Conservation (phyloP, 345 rosid genomes). For the Murraya paniculata region DNA sequence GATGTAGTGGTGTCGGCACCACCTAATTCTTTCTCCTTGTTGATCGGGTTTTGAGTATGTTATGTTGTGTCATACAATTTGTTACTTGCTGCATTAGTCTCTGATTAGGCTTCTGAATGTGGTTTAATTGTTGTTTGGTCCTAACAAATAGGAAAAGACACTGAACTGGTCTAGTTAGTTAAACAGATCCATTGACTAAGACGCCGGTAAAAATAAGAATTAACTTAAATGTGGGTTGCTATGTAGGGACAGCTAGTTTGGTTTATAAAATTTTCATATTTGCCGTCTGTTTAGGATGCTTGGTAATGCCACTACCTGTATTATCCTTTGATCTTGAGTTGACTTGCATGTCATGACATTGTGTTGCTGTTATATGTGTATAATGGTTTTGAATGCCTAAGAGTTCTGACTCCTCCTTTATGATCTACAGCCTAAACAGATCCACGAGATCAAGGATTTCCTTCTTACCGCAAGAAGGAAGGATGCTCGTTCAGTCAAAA, state of each 20-base stretch:
- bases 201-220: background rate
- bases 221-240: background rate
- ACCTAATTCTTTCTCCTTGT: no score
- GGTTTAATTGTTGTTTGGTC: background rate
- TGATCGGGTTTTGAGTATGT: no score
- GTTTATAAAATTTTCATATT: background rate
- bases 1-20: no score
- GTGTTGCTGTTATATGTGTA: background rate
- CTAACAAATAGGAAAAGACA: background rate
- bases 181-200: background rate
- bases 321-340: background rate
- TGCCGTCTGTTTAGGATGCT: background rate
- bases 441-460: conserved; percentile 64
- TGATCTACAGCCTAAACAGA: conserved; percentile 55
- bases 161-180: background rate
- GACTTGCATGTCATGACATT: background rate
- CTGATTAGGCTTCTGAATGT: background rate
- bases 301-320: background rate
- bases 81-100: no score
- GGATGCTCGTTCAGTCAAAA: conserved; percentile 68
- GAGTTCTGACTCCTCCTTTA: background rate
- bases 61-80: no score
- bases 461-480: conserved; percentile 69
- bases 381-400: background rate
- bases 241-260: background rate